phyloP scores from a whole-genome alignment of 1,139 yeast species.

The Nadsonia starkeyi-henricii region DNA sequence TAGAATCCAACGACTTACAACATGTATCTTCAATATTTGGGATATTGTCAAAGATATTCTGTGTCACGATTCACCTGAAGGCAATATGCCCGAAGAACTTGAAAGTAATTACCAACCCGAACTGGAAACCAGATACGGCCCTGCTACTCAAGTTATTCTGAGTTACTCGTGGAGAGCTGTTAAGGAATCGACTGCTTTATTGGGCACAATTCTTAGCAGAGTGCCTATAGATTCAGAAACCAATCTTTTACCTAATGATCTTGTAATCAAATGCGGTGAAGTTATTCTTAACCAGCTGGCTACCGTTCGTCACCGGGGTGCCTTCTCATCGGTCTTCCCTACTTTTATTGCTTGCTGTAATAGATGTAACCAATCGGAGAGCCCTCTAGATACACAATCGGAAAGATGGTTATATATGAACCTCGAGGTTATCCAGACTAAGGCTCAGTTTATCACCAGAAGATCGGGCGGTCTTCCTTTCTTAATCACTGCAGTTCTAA shows the following conservation, averaged over 20 bases:
- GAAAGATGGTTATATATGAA: conserved; percentile 42
- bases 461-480: conserved; percentile 88
- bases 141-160: conserved; percentile 46
- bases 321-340: conserved; percentile 77
- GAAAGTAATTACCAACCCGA: conserved; percentile 25
- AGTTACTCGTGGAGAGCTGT: conserved; percentile 76
- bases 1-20: conserved; percentile 16
- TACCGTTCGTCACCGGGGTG: conserved; percentile 76
- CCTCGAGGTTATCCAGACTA: conserved; percentile 37
- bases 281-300: conserved; percentile 53
- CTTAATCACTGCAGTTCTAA: conserved; percentile 56
- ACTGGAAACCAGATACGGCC: conserved; percentile 30
- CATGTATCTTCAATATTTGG: conserved; percentile 36
- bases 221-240: conserved; percentile 13
- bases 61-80: conserved; percentile 57
- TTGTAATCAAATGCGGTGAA: conserved; percentile 33
- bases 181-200: conserved; percentile 55
- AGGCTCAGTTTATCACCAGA: conserved; percentile 61
- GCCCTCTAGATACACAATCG: conserved; percentile 28
- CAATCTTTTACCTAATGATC: conserved; percentile 14
- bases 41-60: conserved; percentile 36
- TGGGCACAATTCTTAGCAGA: conserved; percentile 31
- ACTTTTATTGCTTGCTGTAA: conserved; percentile 52
- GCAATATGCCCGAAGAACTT: conserved; percentile 35
- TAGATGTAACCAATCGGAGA: conserved; percentile 29